Base-by-base conservation (phyloP, 345 rosid genomes). In the Bruguiera gymnorhiza region DNA sequence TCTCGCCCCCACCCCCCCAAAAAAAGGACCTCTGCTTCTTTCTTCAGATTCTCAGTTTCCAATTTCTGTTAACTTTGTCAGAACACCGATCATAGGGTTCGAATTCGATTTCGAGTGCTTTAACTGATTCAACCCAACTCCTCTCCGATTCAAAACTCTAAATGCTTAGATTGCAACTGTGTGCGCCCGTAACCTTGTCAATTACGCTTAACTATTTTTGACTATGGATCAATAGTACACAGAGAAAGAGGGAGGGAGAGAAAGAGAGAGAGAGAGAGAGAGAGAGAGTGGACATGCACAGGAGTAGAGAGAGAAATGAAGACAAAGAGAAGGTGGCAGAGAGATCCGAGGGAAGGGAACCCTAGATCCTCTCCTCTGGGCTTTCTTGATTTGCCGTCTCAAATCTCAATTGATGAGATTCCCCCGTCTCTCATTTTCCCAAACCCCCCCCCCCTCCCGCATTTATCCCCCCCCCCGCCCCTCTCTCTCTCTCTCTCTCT, bases 351-450 rank as follows among this genome's bases (percentile, higher is more conserved):
- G 75, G 59, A 82, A 81, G 82, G 75, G 60, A 85, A 83, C 88
- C 89, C 93, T 86, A 88, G 86, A 86, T 80, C 85, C 87, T 81
- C 88, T 73, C 81, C 37, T 34, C 37, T 7, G 37, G 37, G 27
- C 30, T 63, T 63, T 11, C 46, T 39, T 39, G 55, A 62, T 57
- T 63, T 23, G 73, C 76, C 68, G 77, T 79, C 65, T 76, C 70
- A 2, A 76, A 32, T 19, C 19, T 31, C 66, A 69, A 67, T 51
- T 48, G 34, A 2, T 48, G 27, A 15, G n/a, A 51, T 36, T 29
- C 13, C 18, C 30, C 16, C 36, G 15, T 20, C 10, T 2, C 18
- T 65, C 26, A 27, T 27, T 27, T 27, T 27, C 2, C 2, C 29
- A 2, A 27, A 24, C 8, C 39, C 48, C 62, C 57, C 26, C 36